These are phyloP conservation scores for Pseudomonodictys pantanalensis DNA, from an alignment of 495 filamentous ascomycete genomes.

Conservation along the genomic window DNA sequence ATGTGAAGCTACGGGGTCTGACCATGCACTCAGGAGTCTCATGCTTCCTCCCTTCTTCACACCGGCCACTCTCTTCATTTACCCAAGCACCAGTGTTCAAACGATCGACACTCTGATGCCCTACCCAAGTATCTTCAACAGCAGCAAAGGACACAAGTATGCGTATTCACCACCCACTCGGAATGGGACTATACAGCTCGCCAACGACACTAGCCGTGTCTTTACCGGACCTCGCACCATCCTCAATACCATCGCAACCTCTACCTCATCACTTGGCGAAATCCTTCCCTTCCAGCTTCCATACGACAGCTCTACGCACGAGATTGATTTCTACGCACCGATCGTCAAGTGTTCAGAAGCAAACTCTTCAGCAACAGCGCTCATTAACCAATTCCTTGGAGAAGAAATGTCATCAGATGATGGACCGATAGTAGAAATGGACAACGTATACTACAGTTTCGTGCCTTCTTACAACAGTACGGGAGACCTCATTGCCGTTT, in stretches of 20 bases:
- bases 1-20: neutral
- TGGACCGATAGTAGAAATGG: neutral
- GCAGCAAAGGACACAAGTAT: neutral
- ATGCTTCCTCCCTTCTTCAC: slow-evolving; percentile 22
- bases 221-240: slow-evolving; percentile 17
- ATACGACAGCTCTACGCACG: slow-evolving; percentile 5
- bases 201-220: neutral
- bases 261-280: slow-evolving; percentile 18
- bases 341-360: slow-evolving; percentile 13
- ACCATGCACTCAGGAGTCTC: neutral
- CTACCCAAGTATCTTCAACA: slow-evolving; percentile 9
- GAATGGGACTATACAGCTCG: neutral
- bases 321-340: slow-evolving; percentile 12
- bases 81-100: neutral
- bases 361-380: neutral
- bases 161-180: slow-evolving; percentile 16
- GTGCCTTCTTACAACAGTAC: slow-evolving; percentile 1
- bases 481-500: neutral
- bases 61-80: slow-evolving; percentile 13
- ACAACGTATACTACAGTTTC: slow-evolving; percentile 12
- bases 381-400: neutral
- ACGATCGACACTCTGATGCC: neutral
- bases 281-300: neutral
- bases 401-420: slow-evolving; percentile 2
- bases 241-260: slow-evolving; percentile 5